Percentiles rank a stretch among this genome's conserved stretches.
Conservation (phyloP, 148 eudicot species). For the Hydrangea macrophylla region DNA sequence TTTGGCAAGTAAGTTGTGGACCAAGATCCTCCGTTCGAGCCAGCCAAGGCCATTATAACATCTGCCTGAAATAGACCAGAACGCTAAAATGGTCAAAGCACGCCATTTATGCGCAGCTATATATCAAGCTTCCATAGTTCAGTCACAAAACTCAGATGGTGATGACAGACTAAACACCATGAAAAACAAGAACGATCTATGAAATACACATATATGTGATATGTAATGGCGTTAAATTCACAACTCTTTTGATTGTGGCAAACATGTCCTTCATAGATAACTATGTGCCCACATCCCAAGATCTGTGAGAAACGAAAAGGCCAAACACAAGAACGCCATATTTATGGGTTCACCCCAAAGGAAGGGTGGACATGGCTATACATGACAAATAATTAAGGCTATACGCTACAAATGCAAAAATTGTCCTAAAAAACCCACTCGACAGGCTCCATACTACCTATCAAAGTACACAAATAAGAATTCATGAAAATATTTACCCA, state of each 20-base stretch:
- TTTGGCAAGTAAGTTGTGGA: constrained; percentile 49
- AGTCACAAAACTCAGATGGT: not conserved
- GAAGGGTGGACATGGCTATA: no score
- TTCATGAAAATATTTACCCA: no score
- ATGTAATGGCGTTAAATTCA: not conserved
- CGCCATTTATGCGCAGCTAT: not conserved
- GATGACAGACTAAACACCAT: not conserved
- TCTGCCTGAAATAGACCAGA: constrained; percentile 52
- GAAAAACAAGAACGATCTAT: not conserved
- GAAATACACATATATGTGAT: not conserved
- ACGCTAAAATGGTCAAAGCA: constrained; percentile 8
- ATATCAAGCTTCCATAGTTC: not conserved
- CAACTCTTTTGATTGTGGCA: not conserved
- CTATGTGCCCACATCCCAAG: no score
- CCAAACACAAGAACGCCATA: no score
- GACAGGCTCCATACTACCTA: not conserved
- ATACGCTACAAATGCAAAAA: no score
- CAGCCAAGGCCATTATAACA: constrained; percentile 70
- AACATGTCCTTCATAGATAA: not conserved
- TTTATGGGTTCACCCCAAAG: no score
- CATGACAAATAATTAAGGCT: no score
- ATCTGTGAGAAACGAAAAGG: no score
- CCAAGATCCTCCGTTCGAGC: constrained; percentile 90
- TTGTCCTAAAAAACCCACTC: no score
- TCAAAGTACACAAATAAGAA: not conserved